A percentile compares a stretch with the other conserved stretches of the same genome.
Conservation (phyloP, 176 grass and related monocot genomes). For the Cenchrus purpureus region DNA sequence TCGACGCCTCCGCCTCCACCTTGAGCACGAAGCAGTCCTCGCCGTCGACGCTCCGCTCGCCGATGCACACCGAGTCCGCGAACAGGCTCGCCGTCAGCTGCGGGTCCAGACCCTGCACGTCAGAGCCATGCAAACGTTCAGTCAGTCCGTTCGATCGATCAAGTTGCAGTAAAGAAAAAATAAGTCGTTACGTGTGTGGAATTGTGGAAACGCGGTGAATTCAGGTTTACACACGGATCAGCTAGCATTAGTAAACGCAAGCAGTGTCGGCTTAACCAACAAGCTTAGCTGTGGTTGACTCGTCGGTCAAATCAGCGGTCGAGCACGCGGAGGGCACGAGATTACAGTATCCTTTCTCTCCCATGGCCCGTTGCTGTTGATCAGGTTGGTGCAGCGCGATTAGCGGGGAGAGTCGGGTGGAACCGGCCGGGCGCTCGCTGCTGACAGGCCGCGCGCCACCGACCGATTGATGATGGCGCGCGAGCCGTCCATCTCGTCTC, state of each 20-base stretch:
- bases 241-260: slow-evolving; percentile 10
- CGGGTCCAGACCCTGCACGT: slow-evolving; percentile 79
- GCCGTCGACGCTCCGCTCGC: slow-evolving; percentile 69
- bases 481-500: neutral
- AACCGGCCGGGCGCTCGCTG: neutral
- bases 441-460: slow-evolving; percentile 39
- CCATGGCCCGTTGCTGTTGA: neutral
- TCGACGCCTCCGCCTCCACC: slow-evolving; percentile 83
- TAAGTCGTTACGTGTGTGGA: neutral
- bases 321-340: slow-evolving; percentile 19
- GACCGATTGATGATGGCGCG: slow-evolving; percentile 31
- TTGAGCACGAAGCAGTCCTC: slow-evolving; percentile 96
- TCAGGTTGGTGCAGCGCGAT: slow-evolving; percentile 49
- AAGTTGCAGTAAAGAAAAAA: neutral
- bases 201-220: neutral
- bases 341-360: neutral
- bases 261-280: neutral
- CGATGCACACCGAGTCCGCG: slow-evolving; percentile 78
- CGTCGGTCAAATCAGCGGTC: slow-evolving; percentile 7
- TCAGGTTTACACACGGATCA: neutral
- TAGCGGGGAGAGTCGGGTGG: slow-evolving; percentile 24
- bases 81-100: slow-evolving; percentile 90
- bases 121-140: neutral
- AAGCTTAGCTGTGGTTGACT: neutral
- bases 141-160: neutral